Percentiles rank a stretch among this genome's conserved stretches.
These are phyloP conservation scores for Candida xiaguanensis DNA, from an alignment of 805 yeast genomes.

Conservation along the genomic window DNA sequence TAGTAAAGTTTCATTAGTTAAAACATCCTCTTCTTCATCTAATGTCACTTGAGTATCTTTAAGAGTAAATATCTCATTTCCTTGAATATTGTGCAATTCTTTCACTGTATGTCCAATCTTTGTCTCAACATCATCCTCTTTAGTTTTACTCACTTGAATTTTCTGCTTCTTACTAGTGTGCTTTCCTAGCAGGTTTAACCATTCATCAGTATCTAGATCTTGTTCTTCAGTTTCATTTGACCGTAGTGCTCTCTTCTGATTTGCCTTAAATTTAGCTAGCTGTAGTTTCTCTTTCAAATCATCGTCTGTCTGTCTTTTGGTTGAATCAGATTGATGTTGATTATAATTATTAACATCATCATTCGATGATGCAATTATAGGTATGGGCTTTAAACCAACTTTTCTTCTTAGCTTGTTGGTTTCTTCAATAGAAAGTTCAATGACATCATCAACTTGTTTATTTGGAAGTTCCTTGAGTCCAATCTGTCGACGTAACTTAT, in stretches of 20 bases:
- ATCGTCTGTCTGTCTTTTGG: conserved; percentile 15
- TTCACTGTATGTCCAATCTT: conserved; percentile 43
- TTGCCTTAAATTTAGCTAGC: conserved; percentile 16
- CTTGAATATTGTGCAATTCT: conserved; percentile 36
- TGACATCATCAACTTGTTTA: conserved; percentile 10
- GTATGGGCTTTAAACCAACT: conserved; percentile 52
- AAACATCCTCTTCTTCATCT: conserved; percentile 23
- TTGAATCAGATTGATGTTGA: conserved; percentile 11
- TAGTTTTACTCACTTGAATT: neutral
- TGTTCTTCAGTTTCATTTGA: conserved; percentile 23
- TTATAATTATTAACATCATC: conserved; percentile 16
- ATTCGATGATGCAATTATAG: neutral
- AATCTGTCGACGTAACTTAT: conserved; percentile 31
- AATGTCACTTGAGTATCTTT: conserved; percentile 44
- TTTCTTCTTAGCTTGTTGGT: conserved; percentile 51
- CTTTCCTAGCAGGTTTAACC: conserved; percentile 33
- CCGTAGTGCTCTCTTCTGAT: conserved; percentile 19
- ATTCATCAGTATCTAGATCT: conserved; percentile 33
- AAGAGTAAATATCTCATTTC: conserved; percentile 53
- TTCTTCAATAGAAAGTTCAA: conserved; percentile 43
- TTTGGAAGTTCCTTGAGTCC: conserved; percentile 38
- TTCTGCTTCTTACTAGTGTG: conserved; percentile 7
- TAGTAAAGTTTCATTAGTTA: conserved; percentile 37
- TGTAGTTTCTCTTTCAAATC: conserved; percentile 13
- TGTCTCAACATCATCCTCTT: conserved; percentile 14